Conservation (phyloP, 2,329 filamentous ascomycete genomes). For the Penicillium digitatum region DNA sequence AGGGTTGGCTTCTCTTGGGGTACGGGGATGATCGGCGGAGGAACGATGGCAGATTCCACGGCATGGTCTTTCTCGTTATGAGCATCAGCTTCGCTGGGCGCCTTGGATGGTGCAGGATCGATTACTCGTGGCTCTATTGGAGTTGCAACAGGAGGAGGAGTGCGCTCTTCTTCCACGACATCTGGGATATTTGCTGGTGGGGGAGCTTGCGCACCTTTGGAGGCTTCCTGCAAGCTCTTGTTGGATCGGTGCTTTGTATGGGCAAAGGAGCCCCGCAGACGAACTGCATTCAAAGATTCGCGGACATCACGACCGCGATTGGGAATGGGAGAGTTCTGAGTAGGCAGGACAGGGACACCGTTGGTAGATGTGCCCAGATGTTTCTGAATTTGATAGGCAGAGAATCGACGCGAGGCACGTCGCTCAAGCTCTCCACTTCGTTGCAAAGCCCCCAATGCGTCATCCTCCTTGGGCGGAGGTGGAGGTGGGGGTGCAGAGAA, state of each 20-base stretch:
- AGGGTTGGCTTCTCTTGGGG: constrained; percentile 35
- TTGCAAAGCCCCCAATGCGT: constrained; percentile 85
- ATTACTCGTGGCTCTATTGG: constrained; percentile 12
- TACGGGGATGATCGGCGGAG: constrained; percentile 54
- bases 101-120: constrained; percentile 48
- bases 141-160: constrained; percentile 35
- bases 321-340: constrained; percentile 52
- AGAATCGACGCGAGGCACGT: constrained; percentile 87
- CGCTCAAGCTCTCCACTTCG: constrained; percentile 88
- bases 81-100: constrained; percentile 34
- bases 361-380: constrained; percentile 77
- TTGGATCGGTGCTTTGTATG: constrained; percentile 52
- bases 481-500: constrained; percentile 65
- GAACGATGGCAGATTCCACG: constrained; percentile 48
- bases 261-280: constrained; percentile 55
- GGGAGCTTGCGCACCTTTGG: constrained; percentile 47
- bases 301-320: constrained; percentile 72
- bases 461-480: constrained; percentile 78
- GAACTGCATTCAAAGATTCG: constrained; percentile 74
- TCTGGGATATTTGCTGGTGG: constrained; percentile 58
- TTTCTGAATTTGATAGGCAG: constrained; percentile 94
- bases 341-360: constrained; percentile 79
- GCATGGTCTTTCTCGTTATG: constrained; percentile 26
- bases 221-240: constrained; percentile 53
- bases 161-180: constrained; percentile 48